A percentile compares a stretch with the other conserved stretches of the same genome.
phyloP scores from a whole-genome alignment of 352 stramenopile species.

The Pythium grandisporangium region DNA sequence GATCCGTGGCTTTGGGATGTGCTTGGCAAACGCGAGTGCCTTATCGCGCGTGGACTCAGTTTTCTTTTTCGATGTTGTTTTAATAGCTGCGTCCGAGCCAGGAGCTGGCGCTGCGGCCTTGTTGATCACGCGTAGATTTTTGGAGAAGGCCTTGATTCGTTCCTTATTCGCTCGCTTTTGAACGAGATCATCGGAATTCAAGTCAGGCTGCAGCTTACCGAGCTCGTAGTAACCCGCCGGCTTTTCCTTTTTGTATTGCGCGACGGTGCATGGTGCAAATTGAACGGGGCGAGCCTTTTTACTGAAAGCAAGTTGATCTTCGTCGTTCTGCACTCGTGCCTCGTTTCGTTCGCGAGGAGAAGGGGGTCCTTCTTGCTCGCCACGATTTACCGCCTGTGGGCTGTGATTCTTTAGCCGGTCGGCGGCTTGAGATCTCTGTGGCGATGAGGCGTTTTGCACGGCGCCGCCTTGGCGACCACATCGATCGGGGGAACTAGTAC shows the following conservation, averaged over 20 bases:
- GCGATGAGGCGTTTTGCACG: neutral
- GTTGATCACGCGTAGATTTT: conserved; percentile 72
- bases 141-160: conserved; percentile 77
- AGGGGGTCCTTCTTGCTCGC: conserved; percentile 17
- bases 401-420: conserved; percentile 12
- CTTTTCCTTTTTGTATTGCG: conserved; percentile 86
- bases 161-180: conserved; percentile 73
- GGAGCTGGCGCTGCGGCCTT: conserved; percentile 19
- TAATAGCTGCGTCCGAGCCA: conserved; percentile 2
- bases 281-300: conserved; percentile 58
- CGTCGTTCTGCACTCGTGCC: conserved; percentile 32
- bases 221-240: conserved; percentile 79
- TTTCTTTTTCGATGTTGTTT: conserved; percentile 26
- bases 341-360: conserved; percentile 57
- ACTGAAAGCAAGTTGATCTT: conserved; percentile 74
- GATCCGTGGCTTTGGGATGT: conserved; percentile 58
- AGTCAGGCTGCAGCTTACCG: conserved; percentile 81
- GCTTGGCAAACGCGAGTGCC: conserved; percentile 70
- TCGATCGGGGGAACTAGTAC: conserved; percentile 7
- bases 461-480: conserved; percentile 3
- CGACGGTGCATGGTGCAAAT: conserved; percentile 78
- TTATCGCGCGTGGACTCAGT: conserved; percentile 56
- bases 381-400: conserved; percentile 1
- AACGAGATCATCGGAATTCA: conserved; percentile 73
- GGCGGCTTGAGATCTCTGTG: too few relatives aligned